Evolutionary conservation across 31 red algal genomes (phyloP).

Genomic region (Bonnemaisonia californica): DNA sequence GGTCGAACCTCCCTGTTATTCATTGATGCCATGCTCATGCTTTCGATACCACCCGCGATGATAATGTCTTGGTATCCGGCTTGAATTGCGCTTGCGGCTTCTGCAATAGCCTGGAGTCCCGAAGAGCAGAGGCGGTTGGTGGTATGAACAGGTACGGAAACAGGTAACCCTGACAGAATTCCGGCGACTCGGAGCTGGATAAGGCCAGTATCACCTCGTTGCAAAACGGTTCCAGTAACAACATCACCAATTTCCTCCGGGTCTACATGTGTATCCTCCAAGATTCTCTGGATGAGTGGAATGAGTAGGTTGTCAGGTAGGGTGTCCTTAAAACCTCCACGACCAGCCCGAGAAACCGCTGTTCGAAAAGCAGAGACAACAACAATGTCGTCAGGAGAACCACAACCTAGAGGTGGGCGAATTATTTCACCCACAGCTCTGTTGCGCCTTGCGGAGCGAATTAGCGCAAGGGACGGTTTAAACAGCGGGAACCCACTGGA

Average conservation of each 20-base stretch:
- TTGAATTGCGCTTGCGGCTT: slow-evolving; percentile 86
- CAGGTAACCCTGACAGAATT: slow-evolving; percentile 82
- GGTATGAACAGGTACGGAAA: slow-evolving; percentile 71
- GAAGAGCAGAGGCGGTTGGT: slow-evolving; percentile 97
- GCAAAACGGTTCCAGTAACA: slow-evolving; percentile 75
- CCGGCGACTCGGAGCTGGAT: slow-evolving; percentile 77
- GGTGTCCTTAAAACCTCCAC: slow-evolving; percentile 93
- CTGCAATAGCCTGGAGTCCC: slow-evolving; percentile 96
- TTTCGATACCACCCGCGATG: slow-evolving; percentile 95
- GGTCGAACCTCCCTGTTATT: slow-evolving; percentile 63
- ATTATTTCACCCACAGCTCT: slow-evolving; percentile 30
- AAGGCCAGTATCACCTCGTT: slow-evolving; percentile 79
- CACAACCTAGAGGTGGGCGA: slow-evolving; percentile 38
- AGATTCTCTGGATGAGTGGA: slow-evolving; percentile 73
- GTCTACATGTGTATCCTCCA: slow-evolving; percentile 54
- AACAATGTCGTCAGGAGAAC: slow-evolving; percentile 83
- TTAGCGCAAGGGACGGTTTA: slow-evolving; percentile 84
- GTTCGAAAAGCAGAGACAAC: slow-evolving; percentile 93
- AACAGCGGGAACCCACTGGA: slow-evolving; percentile 80
- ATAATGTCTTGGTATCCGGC: slow-evolving; percentile 83
- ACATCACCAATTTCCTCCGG: slow-evolving; percentile 75
- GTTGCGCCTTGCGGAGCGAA: slow-evolving; percentile 49
- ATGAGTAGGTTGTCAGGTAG: slow-evolving; percentile 80
- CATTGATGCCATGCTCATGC: slow-evolving; percentile 92
- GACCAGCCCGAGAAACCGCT: slow-evolving; percentile 80